Base-by-base conservation (phyloP, 2,329 filamentous ascomycete genomes). In the Pseudogymnoascus sp. region DNA sequence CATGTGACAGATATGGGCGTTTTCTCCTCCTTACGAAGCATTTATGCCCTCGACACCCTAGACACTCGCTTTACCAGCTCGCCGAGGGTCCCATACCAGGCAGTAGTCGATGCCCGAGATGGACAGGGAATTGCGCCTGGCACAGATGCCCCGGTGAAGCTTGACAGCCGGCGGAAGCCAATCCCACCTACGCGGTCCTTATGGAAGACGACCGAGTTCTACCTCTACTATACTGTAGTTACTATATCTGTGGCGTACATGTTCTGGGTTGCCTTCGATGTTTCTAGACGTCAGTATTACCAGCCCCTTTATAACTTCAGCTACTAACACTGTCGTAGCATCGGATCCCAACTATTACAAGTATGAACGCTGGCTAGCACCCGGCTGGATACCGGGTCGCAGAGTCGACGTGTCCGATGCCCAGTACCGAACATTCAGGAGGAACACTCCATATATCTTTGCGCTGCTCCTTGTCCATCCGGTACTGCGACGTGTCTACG, bases 331-430 rank as follows among this genome's bases (percentile, higher is more conserved):
- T 6, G 40, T 18, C 50, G 62, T 72, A 96, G 92, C 88, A 65
- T 87, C 86, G 37, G 89, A 97, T 73, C 90, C 91, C 4, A 87
- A 89, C 68, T 99, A 95, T 73, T 74, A 81, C 64, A 89, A 88
- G 69, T 97, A 88, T 73, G 82, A 88, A 66, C 79, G 80, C 65
- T 79, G 88, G 40, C 83, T 99, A 14, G 87, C 86, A 1, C 82
- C 86, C 7, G 96, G 95, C 69, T 99, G 95, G 95, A 89, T 99
- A 64, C 89, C 89, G 6, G 93, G 93, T 25, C 89, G 93, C 64
- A 91, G 91, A 82, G 91, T 97, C 66, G 95, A 99, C 77, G 87
- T 92, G 67, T 95, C 92, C 40, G 95, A 99, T 77, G 76, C 83
- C 34, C 95, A 99, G 75, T 99, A 97, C 76, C 80, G 82, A 64